Conservation (phyloP, 1,284 basidiomycete species). For the Cryptococcus deneoformans region DNA sequence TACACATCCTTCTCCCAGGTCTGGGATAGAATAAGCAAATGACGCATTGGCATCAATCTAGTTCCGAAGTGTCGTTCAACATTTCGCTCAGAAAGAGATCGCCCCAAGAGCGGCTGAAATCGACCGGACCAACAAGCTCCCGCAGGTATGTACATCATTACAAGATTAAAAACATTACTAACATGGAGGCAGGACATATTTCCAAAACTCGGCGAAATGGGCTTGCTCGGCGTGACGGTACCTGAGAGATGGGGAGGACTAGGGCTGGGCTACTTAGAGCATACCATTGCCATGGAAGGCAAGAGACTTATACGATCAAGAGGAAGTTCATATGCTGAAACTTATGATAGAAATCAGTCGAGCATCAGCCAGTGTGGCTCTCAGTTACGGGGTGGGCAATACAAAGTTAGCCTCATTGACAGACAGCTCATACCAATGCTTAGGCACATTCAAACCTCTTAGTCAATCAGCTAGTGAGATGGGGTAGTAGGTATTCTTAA, state of each 20-base stretch:
- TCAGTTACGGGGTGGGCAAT: constrained; percentile 71
- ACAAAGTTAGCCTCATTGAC: not conserved
- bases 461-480: constrained; percentile 63
- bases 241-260: constrained; percentile 75
- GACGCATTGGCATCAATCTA: constrained; percentile 37
- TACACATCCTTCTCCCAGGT: not conserved
- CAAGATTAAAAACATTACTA: not conserved
- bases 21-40: not conserved
- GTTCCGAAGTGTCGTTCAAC: constrained; percentile 73
- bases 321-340: not conserved
- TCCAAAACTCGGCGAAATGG: constrained; percentile 84
- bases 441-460: constrained; percentile 86
- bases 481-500: constrained; percentile 61
- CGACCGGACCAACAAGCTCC: constrained; percentile 76
- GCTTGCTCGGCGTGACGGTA: constrained; percentile 70
- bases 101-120: constrained; percentile 78
- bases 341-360: constrained; percentile 63
- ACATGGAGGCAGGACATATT: constrained; percentile 65
- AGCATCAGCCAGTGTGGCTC: constrained; percentile 83
- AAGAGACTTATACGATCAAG: not conserved
- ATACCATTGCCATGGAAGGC: constrained; percentile 85
- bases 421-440: not conserved
- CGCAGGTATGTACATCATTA: constrained; percentile 55
- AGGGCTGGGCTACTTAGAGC: constrained; percentile 77
- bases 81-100: constrained; percentile 75